Evolutionary conservation across 768 basidiomycete species (phyloP).

Genomic region (Kwoniella dendrophila): DNA sequence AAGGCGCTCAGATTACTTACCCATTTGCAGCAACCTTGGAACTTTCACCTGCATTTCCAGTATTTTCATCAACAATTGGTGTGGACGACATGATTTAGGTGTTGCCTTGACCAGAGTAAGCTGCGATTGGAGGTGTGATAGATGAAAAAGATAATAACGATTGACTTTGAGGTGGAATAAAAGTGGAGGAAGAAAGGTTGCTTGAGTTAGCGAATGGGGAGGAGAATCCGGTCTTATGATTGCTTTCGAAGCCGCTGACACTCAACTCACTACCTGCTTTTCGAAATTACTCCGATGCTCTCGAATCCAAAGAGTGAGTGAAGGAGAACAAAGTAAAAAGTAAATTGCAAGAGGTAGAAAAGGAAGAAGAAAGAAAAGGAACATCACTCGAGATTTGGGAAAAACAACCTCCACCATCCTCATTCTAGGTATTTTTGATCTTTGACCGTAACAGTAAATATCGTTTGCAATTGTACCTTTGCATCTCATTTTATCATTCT

Average conservation of each 20-base stretch:
- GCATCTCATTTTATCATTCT: too few species aligned
- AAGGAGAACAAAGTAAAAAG: too few species aligned
- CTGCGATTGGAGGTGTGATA: conserved; percentile 18
- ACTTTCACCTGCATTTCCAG: conserved; percentile 25
- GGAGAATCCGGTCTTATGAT: too few species aligned
- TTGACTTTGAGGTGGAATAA: not conserved
- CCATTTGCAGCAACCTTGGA: conserved; percentile 26
- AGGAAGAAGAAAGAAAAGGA: not conserved
- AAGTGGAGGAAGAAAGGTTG: not conserved
- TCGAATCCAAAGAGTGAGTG: too few species aligned
- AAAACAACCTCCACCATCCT: conserved; percentile 10
- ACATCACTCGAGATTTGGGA: not conserved
- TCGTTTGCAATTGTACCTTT: too few species aligned
- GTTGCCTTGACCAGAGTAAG: not conserved
- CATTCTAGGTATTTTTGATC: not conserved
- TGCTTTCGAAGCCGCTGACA: too few species aligned
- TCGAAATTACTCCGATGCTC: too few species aligned
- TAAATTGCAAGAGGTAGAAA: too few species aligned
- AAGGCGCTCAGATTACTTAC: conserved; percentile 17
- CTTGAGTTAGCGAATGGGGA: too few species aligned
- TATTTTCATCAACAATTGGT: not conserved
- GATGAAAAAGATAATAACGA: not conserved
- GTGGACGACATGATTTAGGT: conserved; percentile 10
- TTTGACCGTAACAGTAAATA: too few species aligned
- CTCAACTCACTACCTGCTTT: too few species aligned